Conservation (phyloP, 441 rosid genomes). For the Dalechampia spathulata region DNA sequence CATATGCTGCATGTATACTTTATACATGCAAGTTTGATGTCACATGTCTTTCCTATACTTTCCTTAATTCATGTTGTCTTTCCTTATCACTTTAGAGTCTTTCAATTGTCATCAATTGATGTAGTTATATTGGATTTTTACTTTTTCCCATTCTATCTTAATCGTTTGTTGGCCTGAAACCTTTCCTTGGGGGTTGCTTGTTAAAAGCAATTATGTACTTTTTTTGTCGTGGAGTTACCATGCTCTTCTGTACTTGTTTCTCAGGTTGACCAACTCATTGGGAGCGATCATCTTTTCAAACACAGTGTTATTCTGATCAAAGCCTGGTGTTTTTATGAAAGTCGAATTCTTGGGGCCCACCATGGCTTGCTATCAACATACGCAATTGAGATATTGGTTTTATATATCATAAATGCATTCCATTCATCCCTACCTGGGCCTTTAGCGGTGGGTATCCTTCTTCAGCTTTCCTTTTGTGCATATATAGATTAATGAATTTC, state of each 20-base stretch:
- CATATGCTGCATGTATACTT: too few relatives aligned
- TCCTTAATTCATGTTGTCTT: neutral
- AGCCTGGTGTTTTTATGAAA: conserved; percentile 97
- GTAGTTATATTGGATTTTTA: neutral
- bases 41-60: neutral
- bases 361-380: conserved; percentile 83
- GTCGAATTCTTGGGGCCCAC: conserved; percentile 89
- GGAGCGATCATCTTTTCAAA: conserved; percentile 82
- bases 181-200: neutral
- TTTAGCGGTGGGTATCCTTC: conserved; percentile 51
- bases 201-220: neutral
- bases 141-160: neutral
- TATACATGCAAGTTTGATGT: neutral
- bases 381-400: conserved; percentile 74
- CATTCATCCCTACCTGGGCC: conserved; percentile 71
- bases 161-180: neutral
- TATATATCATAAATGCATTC: conserved; percentile 62
- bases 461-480: conserved; percentile 11
- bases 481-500: conserved; percentile 10
- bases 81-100: neutral
- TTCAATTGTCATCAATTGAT: neutral
- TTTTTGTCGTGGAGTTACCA: neutral
- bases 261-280: conserved; percentile 72
- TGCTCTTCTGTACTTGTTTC: conserved; percentile 2
- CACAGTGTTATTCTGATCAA: conserved; percentile 72